phyloP scores from a whole-genome alignment of 2,329 filamentous ascomycete genomes.

The Torrubiellomyces zombiae region DNA sequence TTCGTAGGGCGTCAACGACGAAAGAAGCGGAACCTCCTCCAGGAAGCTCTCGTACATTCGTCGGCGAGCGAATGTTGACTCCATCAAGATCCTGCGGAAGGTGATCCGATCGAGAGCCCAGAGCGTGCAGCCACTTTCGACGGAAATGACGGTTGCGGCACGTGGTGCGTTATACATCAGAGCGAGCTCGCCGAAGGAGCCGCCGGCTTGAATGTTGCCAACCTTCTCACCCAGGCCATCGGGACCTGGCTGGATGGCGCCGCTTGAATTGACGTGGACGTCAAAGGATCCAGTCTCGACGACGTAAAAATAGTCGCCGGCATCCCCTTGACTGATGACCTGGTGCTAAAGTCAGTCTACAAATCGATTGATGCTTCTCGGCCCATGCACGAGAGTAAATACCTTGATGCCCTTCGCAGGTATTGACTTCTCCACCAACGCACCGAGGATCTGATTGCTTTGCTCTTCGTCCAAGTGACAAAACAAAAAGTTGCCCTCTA shows the following conservation, averaged over 20 bases:
- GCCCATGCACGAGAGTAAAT: conserved; percentile 4
- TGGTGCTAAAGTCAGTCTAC: conserved; percentile 24
- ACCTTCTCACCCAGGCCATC: conserved; percentile 76
- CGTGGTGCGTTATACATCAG: conserved; percentile 98
- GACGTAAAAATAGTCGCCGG: conserved; percentile 95
- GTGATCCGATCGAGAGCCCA: conserved; percentile 94
- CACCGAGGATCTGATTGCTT: conserved; percentile 69
- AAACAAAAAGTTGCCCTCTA: conserved; percentile 85
- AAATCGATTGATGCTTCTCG: no score
- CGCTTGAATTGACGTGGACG: conserved; percentile 70
- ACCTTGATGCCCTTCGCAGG: conserved; percentile 73
- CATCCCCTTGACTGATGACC: conserved; percentile 90
- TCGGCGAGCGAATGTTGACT: conserved; percentile 87
- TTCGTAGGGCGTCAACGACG: conserved; percentile 76
- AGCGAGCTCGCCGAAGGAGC: conserved; percentile 90
- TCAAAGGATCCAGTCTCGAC: conserved; percentile 85
- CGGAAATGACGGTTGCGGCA: conserved; percentile 81
- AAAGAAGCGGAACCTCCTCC: conserved; percentile 77
- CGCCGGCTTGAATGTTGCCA: conserved; percentile 65
- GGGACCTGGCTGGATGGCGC: conserved; percentile 60
- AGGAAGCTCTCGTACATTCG: conserved; percentile 96
- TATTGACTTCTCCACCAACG: conserved; percentile 86
- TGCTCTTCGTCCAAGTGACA: conserved; percentile 90
- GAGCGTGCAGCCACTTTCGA: conserved; percentile 60
- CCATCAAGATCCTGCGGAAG: conserved; percentile 96